Percentiles rank a stretch among this genome's conserved stretches.
phyloP scores from a whole-genome alignment of 345 rosid species.

The Camelina sativa region DNA sequence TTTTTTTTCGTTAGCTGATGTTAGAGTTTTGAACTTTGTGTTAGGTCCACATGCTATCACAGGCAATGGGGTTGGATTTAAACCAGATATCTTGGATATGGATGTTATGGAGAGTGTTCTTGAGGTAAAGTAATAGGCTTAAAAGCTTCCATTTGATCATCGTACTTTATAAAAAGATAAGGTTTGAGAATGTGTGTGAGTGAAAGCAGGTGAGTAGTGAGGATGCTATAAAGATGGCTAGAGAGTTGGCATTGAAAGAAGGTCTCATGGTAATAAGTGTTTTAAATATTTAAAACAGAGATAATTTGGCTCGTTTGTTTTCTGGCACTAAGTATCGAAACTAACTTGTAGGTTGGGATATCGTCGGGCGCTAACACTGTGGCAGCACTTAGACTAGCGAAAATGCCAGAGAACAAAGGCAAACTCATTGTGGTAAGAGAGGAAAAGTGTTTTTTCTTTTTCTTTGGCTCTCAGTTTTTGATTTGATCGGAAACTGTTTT shows the following conservation, averaged over 20 bases:
- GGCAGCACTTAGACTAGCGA: constrained; percentile 80
- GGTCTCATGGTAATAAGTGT: constrained; percentile 88
- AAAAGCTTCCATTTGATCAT: background rate
- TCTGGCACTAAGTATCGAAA: constrained; percentile 17
- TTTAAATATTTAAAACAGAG: background rate
- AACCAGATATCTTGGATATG: constrained; percentile 95
- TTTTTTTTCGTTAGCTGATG: constrained; percentile 1
- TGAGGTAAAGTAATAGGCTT: constrained; percentile 51
- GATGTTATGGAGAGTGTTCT: constrained; percentile 92
- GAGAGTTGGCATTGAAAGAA: constrained; percentile 89
- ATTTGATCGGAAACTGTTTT: constrained; percentile 4
- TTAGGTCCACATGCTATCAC: constrained; percentile 96
- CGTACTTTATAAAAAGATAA: constrained; percentile 5
- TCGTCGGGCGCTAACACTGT: constrained; percentile 96
- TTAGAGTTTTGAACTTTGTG: constrained; percentile 23
- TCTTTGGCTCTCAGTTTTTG: background rate
- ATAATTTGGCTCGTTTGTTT: background rate
- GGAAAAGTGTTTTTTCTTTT: background rate
- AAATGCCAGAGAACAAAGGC: constrained; percentile 92
- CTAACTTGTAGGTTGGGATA: constrained; percentile 77
- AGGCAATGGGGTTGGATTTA: constrained; percentile 96
- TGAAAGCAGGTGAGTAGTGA: constrained; percentile 78
- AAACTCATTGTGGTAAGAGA: constrained; percentile 89
- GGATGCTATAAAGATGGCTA: constrained; percentile 91
- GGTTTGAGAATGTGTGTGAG: constrained; percentile 13